A percentile compares a stretch with the other conserved stretches of the same genome.
phyloP scores from a whole-genome alignment of 1,284 basidiomycete species.

The Sphagnurus paluster region DNA sequence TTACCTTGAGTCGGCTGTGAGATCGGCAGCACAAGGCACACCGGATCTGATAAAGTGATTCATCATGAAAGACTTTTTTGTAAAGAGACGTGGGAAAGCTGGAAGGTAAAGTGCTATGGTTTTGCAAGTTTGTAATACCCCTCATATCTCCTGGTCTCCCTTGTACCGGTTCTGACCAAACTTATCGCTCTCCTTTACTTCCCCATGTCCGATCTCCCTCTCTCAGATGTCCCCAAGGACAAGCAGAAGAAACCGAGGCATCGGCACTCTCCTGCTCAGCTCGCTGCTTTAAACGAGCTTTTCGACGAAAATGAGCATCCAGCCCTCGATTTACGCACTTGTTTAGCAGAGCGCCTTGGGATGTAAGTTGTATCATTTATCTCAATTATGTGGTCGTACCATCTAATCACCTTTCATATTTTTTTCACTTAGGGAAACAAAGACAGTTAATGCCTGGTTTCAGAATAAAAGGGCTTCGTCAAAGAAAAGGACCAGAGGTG shows the following conservation, averaged over 20 bases:
- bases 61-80: constrained; percentile 21
- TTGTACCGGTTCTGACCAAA: constrained; percentile 14
- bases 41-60: constrained; percentile 20
- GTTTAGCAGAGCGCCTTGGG: constrained; percentile 66
- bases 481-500: constrained; percentile 63
- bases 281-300: constrained; percentile 72
- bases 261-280: constrained; percentile 68
- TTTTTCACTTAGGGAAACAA: constrained; percentile 67
- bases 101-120: constrained; percentile 22
- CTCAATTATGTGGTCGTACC: constrained; percentile 16
- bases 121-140: constrained; percentile 29
- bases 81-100: constrained; percentile 29
- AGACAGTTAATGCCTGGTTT: constrained; percentile 83
- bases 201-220: constrained; percentile 22
- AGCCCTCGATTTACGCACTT: constrained; percentile 62
- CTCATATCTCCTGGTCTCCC: constrained; percentile 23
- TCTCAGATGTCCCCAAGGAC: constrained; percentile 29
- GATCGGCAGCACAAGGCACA: constrained; percentile 13
- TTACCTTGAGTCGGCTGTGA: not conserved
- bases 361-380: constrained; percentile 50
- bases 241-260: constrained; percentile 70
- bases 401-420: constrained; percentile 22
- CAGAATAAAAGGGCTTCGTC: constrained; percentile 81
- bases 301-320: constrained; percentile 77
- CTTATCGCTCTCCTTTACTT: constrained; percentile 3